A percentile compares a stretch with the other conserved stretches of the same genome.
These are phyloP conservation scores for Zygosaccharomyces rouxii DNA, from an alignment of 805 yeast genomes.

Conservation along the genomic window DNA sequence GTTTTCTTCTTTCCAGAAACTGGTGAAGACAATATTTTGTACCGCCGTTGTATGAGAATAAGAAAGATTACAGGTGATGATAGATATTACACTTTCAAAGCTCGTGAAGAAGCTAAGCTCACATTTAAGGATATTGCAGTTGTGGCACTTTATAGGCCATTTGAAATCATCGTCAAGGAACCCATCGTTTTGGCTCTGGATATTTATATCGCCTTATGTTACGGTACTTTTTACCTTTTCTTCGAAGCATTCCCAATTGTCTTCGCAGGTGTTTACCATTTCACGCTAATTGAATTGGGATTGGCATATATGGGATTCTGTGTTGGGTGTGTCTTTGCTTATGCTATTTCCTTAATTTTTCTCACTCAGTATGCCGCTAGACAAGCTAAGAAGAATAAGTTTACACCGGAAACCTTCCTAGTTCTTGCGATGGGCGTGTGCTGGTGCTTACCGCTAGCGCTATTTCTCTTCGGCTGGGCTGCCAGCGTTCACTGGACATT, in stretches of 20 bases:
- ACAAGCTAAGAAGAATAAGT: slow-evolving; percentile 26
- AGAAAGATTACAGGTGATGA: slow-evolving; percentile 47
- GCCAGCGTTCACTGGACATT: slow-evolving; percentile 47
- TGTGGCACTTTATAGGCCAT: slow-evolving; percentile 45
- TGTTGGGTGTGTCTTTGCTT: slow-evolving; percentile 45
- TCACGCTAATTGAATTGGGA: slow-evolving; percentile 46
- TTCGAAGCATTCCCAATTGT: slow-evolving; percentile 62
- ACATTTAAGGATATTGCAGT: slow-evolving; percentile 19
- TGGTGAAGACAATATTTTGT: slow-evolving; percentile 41
- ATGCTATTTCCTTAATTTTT: slow-evolving; percentile 25
- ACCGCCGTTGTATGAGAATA: slow-evolving; percentile 46
- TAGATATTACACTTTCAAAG: slow-evolving; percentile 36
- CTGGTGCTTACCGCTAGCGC: slow-evolving; percentile 40
- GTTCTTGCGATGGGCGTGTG: slow-evolving; percentile 42
- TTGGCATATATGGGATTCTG: slow-evolving; percentile 44
- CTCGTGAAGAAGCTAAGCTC: slow-evolving; percentile 36
- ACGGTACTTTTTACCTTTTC: slow-evolving; percentile 51
- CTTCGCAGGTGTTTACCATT: slow-evolving; percentile 42
- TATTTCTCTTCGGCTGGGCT: slow-evolving; percentile 50
- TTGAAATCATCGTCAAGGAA: slow-evolving; percentile 46
- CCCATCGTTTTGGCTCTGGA: slow-evolving; percentile 55
- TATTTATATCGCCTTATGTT: slow-evolving; percentile 47
- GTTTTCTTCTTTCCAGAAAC: slow-evolving; percentile 48
- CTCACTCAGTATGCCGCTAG: slow-evolving; percentile 30
- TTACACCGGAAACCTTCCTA: slow-evolving; percentile 42